phyloP scores from a whole-genome alignment of 352 stramenopile species.

The Pythium dissotocum region DNA sequence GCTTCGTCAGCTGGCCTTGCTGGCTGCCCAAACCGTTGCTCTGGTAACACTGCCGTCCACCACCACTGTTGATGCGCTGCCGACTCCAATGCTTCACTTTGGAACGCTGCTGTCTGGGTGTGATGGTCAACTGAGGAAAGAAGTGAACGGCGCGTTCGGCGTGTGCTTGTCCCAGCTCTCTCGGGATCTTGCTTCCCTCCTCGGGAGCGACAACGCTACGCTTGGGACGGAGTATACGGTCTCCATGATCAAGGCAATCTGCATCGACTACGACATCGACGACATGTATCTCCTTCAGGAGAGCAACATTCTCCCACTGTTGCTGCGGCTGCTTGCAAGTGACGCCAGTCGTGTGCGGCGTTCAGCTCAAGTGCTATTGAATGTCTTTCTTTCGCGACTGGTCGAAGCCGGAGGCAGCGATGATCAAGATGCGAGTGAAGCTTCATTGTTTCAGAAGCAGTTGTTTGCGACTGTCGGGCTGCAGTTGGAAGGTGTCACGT shows the following conservation, averaged over 20 bases:
- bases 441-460: conserved; percentile 62
- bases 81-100: conserved; percentile 48
- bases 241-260: conserved; percentile 51
- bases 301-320: conserved; percentile 51
- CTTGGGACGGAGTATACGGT: conserved; percentile 29
- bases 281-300: conserved; percentile 73
- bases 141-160: conserved; percentile 53
- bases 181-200: conserved; percentile 3
- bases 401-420: conserved; percentile 29
- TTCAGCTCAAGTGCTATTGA: conserved; percentile 49
- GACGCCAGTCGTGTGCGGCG: conserved; percentile 43
- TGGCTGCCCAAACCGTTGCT: conserved; percentile 29
- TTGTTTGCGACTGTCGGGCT: conserved; percentile 67
- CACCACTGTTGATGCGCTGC: conserved; percentile 23
- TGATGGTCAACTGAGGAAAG: conserved; percentile 40
- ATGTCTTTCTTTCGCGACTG: conserved; percentile 66
- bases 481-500: conserved; percentile 57
- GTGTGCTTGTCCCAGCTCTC: conserved; percentile 42
- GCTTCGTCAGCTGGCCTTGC: conserved; percentile 41
- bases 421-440: conserved; percentile 34
- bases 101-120: conserved; percentile 55
- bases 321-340: conserved; percentile 56
- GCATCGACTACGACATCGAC: conserved; percentile 76
- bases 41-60: neutral
- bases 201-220: conserved; percentile 14